Conservation (phyloP, 768 basidiomycete species). For the Tephrocybe sp. region DNA sequence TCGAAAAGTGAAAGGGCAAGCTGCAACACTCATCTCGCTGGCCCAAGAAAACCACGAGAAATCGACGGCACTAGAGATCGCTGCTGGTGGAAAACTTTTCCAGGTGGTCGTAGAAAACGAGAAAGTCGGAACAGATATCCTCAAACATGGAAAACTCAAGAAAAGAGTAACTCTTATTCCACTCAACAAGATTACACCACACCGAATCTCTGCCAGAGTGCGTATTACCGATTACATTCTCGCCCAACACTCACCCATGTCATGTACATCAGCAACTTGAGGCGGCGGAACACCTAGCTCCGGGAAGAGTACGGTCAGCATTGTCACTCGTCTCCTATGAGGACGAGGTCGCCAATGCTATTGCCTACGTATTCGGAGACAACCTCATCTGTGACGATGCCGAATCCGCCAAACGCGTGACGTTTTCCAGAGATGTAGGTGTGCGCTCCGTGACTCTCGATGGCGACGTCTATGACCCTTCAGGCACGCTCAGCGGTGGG, state of each 20-base stretch:
- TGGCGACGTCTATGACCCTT: conserved; percentile 96
- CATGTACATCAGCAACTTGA: conserved; percentile 63
- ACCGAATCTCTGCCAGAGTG: conserved; percentile 32
- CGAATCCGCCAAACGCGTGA: conserved; percentile 81
- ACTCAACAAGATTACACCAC: conserved; percentile 82
- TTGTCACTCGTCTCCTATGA: conserved; percentile 86
- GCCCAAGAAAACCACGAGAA: conserved; percentile 67
- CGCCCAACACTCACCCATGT: not conserved
- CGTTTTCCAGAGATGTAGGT: conserved; percentile 66
- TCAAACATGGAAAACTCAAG: conserved; percentile 70
- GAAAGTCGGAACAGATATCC: conserved; percentile 77
- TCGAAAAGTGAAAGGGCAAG: conserved; percentile 84
- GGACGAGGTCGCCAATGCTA: conserved; percentile 79
- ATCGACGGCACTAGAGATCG: conserved; percentile 89
- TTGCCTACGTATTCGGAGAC: conserved; percentile 91
- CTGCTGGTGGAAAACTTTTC: conserved; percentile 85
- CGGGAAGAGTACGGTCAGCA: conserved; percentile 80
- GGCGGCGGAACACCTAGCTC: conserved; percentile 67
- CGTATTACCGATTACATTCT: conserved; percentile 34
- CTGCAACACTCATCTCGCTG: conserved; percentile 84
- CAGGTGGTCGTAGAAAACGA: conserved; percentile 95
- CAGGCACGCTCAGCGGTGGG: conserved; percentile 90
- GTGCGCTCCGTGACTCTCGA: conserved; percentile 89
- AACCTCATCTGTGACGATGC: conserved; percentile 90
- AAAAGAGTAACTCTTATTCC: conserved; percentile 94